Percentiles rank a stretch among this genome's conserved stretches.
Evolutionary conservation across 768 basidiomycete species (phyloP).

Genomic region (Heimioporus sp.): DNA sequence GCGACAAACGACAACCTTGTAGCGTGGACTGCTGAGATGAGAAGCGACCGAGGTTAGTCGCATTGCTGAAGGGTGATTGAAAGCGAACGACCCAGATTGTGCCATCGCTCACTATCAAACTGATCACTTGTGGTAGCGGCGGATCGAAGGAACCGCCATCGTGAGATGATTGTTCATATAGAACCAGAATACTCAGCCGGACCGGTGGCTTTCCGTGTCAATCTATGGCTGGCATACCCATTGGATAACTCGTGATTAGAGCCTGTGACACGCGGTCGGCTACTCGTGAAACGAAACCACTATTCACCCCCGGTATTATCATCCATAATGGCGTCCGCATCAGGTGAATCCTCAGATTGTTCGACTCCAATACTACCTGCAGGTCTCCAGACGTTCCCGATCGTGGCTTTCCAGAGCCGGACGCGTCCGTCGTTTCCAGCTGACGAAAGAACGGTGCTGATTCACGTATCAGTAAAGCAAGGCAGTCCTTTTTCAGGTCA

Average conservation of each 20-base stretch:
- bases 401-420: conserved; percentile 81
- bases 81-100: conserved; percentile 25
- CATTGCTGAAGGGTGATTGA: conserved; percentile 1
- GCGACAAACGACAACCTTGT: conserved; percentile 56
- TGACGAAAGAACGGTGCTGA: conserved; percentile 77
- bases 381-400: conserved; percentile 81
- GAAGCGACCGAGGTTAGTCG: conserved; percentile 28
- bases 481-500: background rate
- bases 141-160: background rate
- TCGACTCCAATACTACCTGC: conserved; percentile 83
- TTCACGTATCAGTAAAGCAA: conserved; percentile 1
- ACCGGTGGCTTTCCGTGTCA: background rate
- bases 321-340: conserved; percentile 45
- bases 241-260: background rate
- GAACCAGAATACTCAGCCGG: background rate
- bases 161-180: background rate
- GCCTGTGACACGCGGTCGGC: background rate
- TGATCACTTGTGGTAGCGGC: background rate
- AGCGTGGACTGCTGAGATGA: conserved; percentile 22
- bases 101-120: conserved; percentile 14
- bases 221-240: too few species aligned
- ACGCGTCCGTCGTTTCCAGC: conserved; percentile 83
- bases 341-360: conserved; percentile 54
- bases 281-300: background rate
- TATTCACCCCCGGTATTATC: conserved; percentile 37